phyloP scores from a whole-genome alignment of 1,139 yeast genomes.

The Scheffersomyces illinoinensis region DNA sequence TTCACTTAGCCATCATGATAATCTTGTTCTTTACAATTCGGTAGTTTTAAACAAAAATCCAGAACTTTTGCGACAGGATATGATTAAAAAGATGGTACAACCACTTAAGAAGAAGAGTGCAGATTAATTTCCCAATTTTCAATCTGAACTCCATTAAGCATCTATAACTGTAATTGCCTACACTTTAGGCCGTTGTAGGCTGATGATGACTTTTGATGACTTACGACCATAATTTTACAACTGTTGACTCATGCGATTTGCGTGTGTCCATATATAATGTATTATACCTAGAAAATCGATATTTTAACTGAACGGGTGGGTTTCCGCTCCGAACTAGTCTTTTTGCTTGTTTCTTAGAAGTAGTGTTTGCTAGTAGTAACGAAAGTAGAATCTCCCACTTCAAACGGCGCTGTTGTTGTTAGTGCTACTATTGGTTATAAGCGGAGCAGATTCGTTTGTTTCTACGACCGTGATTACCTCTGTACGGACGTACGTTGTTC shows the following conservation, averaged over 20 bases:
- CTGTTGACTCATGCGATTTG: neutral
- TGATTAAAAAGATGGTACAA: slow-evolving; percentile 63
- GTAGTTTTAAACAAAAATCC: slow-evolving; percentile 59
- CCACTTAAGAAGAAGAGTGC: slow-evolving; percentile 21
- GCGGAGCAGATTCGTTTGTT: slow-evolving; percentile 6
- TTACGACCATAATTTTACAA: neutral
- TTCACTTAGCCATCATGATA: slow-evolving; percentile 68
- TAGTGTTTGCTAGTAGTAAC: too few relatives aligned
- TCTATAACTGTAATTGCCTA: neutral
- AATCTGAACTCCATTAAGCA: slow-evolving; percentile 5
- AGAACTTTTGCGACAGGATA: slow-evolving; percentile 43
- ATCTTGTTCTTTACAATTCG: slow-evolving; percentile 65
- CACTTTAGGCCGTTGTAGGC: neutral
- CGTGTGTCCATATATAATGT: neutral
- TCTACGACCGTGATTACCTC: neutral
- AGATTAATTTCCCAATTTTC: neutral
- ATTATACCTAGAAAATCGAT: neutral
- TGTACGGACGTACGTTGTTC: slow-evolving; percentile 5
- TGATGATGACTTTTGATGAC: neutral
- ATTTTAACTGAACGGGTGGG: neutral
- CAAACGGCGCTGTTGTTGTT: neutral
- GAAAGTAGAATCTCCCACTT: too few relatives aligned
- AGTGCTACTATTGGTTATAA: slow-evolving; percentile 3
- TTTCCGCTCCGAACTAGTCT: neutral
- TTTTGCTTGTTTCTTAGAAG: too few relatives aligned